These are phyloP conservation scores for Scenedesmus sp. DNA, from an alignment of 163 green algal species.

Conservation along the genomic window DNA sequence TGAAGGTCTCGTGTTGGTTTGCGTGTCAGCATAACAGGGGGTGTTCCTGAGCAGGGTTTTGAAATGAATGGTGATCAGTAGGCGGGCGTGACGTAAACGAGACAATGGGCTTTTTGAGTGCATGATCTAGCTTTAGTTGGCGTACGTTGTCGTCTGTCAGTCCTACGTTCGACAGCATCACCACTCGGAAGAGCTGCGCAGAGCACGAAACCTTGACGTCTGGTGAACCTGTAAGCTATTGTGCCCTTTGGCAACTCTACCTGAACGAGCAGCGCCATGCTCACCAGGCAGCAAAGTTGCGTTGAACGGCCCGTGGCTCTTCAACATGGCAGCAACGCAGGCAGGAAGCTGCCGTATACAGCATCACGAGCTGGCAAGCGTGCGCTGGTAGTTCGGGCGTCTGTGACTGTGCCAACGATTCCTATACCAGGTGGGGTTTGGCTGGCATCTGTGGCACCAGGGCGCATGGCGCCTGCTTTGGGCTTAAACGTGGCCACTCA, in stretches of 20 bases:
- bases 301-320: not conserved
- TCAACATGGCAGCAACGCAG: not conserved
- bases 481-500: not conserved
- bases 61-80: not conserved
- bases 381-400: not conserved
- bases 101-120: not conserved
- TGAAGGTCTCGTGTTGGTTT: not conserved
- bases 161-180: not conserved
- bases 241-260: not conserved
- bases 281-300: not conserved
- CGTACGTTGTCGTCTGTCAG: not conserved
- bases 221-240: too few species aligned
- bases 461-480: not conserved
- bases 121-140: not conserved
- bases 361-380: not conserved
- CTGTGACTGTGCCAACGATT: slow-evolving; percentile 20
- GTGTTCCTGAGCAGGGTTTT: not conserved
- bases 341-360: not conserved
- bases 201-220: not conserved
- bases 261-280: not conserved
- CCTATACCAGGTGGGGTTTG: slow-evolving; percentile 32
- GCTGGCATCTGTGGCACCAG: not conserved
- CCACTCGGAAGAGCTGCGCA: not conserved
- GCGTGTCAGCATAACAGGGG: slow-evolving; percentile 16
- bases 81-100: not conserved